phyloP scores from a whole-genome alignment of 805 yeast species.

The Myxozyma sirexii region DNA sequence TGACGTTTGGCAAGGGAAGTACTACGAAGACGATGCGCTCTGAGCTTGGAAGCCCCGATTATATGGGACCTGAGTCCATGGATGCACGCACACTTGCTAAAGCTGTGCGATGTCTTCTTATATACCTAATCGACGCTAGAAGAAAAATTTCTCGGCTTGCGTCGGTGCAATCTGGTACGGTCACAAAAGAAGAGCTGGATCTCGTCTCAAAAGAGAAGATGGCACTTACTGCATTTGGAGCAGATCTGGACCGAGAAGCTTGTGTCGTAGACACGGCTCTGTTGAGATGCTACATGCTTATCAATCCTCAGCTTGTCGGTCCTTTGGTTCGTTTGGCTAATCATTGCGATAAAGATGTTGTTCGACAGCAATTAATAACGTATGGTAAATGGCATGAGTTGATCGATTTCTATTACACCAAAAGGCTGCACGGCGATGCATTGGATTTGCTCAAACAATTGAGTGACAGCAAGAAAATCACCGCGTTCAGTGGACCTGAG shows the following conservation, averaged over 20 bases:
- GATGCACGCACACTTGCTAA: conserved; percentile 18
- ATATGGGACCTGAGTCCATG: conserved; percentile 16
- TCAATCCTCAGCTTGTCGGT: conserved; percentile 72
- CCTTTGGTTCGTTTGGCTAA: conserved; percentile 80
- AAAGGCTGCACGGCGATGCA: conserved; percentile 65
- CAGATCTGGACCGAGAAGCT: conserved; percentile 44
- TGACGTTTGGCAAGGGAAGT: conserved; percentile 23
- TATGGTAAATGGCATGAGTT: conserved; percentile 63
- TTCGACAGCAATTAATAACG: conserved; percentile 54
- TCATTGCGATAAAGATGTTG: conserved; percentile 67
- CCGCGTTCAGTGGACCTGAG: conserved; percentile 45
- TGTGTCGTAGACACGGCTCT: conserved; percentile 71
- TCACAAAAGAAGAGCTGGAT: conserved; percentile 27
- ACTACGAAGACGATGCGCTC: conserved; percentile 15
- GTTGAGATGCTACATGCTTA: conserved; percentile 71
- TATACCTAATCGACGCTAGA: conserved; percentile 54
- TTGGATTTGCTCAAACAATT: conserved; percentile 57
- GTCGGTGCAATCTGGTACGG: conserved; percentile 25
- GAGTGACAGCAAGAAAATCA: conserved; percentile 36
- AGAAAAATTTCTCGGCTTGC: conserved; percentile 47
- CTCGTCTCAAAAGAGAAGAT: conserved; percentile 14
- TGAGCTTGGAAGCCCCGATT: conserved; percentile 2
- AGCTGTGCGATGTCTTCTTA: conserved; percentile 44
- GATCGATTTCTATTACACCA: conserved; percentile 73
- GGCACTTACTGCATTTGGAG: conserved; percentile 34